phyloP scores from a whole-genome alignment of 2,329 filamentous ascomycete genomes.

The Colletotrichum tabaci region DNA sequence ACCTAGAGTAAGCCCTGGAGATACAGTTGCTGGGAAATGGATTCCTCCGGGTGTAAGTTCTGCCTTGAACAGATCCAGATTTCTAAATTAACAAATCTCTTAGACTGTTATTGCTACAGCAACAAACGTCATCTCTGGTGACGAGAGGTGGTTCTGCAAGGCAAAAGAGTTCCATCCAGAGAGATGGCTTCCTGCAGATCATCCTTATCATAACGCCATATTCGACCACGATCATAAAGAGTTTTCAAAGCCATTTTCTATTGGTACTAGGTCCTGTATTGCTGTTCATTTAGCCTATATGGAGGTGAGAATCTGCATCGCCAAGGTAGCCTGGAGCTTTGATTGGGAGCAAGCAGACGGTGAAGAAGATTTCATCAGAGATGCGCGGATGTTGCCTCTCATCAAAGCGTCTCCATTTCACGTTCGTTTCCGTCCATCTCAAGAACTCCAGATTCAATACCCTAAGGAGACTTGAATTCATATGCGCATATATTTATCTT shows the following conservation, averaged over 20 bases:
- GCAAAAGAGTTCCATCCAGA: slow-evolving; percentile 29
- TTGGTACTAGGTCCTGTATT: slow-evolving; percentile 22
- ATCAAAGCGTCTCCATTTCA: slow-evolving; percentile 24
- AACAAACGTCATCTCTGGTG: slow-evolving; percentile 1
- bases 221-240: slow-evolving; percentile 11
- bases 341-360: slow-evolving; percentile 7
- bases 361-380: slow-evolving; percentile 12
- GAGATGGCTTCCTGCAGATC: slow-evolving; percentile 17
- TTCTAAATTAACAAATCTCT: neutral
- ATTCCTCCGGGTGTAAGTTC: slow-evolving; percentile 20
- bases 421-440: slow-evolving; percentile 1
- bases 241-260: slow-evolving; percentile 19
- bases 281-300: slow-evolving; percentile 14
- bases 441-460: too few species aligned
- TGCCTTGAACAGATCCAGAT: neutral
- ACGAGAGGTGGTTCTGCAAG: slow-evolving; percentile 21
- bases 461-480: too few species aligned
- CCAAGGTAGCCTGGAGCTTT: slow-evolving; percentile 16
- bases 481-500: too few species aligned
- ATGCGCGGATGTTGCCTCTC: slow-evolving; percentile 5
- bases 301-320: slow-evolving; percentile 15
- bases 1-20: slow-evolving; percentile 18
- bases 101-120: slow-evolving; percentile 23
- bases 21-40: slow-evolving; percentile 12
- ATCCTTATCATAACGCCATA: slow-evolving; percentile 1